Evolutionary conservation across 805 yeast genomes (phyloP), one percentile per base, ranked within the genome.

Genomic region (Sugiyamaella marilandica): DNA sequence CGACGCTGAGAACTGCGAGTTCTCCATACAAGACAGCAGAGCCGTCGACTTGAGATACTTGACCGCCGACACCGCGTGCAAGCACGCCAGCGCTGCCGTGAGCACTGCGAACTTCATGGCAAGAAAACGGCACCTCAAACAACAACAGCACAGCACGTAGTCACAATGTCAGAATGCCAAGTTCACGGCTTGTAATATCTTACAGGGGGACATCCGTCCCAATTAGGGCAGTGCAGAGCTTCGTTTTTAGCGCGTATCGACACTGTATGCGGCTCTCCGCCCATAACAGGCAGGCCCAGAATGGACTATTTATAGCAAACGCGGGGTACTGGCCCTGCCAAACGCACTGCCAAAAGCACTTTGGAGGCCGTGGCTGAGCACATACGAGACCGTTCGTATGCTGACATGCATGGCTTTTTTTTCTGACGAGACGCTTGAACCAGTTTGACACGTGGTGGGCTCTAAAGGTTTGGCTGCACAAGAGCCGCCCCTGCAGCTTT

Each of bases 21-120:
- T 74, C 41, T 82, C 84, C 96, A 90, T 91, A 74, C 99, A 94
- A 37, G 98, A 87, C 61, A 92, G 73, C 59, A 94, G 74, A 8
- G 97, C 88, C 16, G 81, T 68, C 0, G 94, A 73, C 45, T 66
- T 62, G 50, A 78, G 58, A 32, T 60, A 55, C 35, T 59, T 58
- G 35, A 62, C 66, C 0, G 74, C 78, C 37, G 26, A 16, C 5
- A 50, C 61, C 16, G 39, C 39, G 35, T 9, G 39, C 21, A 24
- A 41, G 41, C 26, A 24, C 16, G 46, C 34, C 26, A 46, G 16
- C 21, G 34, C 36, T 24, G 36, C 18, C 9, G 31, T 10, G 18
- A 44, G 34, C 32, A 5, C 16, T n/a, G 14, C 19, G 34, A 44
- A 16, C 34, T 44, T 45, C 47, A 45, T 45, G 21, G 43, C 21